Conservation (phyloP, 371 early-diverging fungal genomes). For the Mucor mucedo region DNA sequence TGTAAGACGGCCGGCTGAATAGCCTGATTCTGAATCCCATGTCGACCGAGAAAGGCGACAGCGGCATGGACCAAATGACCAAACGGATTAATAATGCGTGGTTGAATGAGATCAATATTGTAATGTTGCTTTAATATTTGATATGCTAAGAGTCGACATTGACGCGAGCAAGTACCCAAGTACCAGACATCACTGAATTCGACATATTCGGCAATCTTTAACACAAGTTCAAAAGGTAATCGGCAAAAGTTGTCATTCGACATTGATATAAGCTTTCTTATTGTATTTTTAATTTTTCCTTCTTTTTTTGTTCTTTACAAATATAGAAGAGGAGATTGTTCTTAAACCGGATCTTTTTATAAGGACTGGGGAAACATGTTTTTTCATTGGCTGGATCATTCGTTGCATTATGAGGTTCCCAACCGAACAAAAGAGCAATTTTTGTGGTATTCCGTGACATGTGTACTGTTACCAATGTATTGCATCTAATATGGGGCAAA, state of each 20-base stretch:
- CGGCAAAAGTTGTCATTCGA: slow-evolving; percentile 5
- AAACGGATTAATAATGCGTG: slow-evolving; percentile 37
- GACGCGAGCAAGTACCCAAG: slow-evolving; percentile 37
- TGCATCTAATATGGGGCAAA: no score
- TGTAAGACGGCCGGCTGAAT: slow-evolving; percentile 23
- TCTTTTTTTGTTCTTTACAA: no score
- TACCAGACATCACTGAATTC: slow-evolving; percentile 46
- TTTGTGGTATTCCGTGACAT: no score
- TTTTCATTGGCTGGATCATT: no score
- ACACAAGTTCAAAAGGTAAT: slow-evolving; percentile 39
- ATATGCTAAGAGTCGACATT: slow-evolving; percentile 31
- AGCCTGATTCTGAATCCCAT: background rate
- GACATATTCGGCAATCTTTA: slow-evolving; percentile 34
- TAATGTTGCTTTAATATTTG: slow-evolving; percentile 43
- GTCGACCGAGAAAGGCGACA: slow-evolving; percentile 26
- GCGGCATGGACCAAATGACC: slow-evolving; percentile 30
- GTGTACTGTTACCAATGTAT: no score
- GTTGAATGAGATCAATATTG: slow-evolving; percentile 39
- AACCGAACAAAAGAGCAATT: no score
- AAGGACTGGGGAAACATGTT: no score
- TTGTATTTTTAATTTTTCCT: background rate
- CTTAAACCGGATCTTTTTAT: no score
- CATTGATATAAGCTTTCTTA: slow-evolving; percentile 4
- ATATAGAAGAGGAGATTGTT: no score
- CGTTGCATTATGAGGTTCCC: no score